Evolutionary conservation across 1,284 basidiomycete genomes (phyloP), one percentile per base, ranked within the genome.

Genomic region (Earliella scabrosa): DNA sequence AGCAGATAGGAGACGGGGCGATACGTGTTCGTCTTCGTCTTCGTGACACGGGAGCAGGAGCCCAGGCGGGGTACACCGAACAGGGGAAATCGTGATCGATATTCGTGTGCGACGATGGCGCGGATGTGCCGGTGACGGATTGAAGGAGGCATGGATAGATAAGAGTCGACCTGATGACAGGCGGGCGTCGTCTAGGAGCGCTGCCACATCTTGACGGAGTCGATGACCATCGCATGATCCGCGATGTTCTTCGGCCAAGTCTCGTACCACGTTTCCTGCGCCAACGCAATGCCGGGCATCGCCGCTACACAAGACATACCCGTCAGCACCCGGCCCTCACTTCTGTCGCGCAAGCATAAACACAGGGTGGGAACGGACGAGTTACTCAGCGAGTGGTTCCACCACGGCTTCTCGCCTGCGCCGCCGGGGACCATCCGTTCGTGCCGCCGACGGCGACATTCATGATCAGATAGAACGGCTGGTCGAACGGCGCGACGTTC

Each of bases 361-460:
- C n/a, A 24, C 9, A 23, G 11, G 39, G 39, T 11, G 39, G 13
- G 29, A 26, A n/a, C n/a, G n/a, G n/a, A 36, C 21, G 18, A 71
- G 81, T 48, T 63, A 83, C 82, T 80, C 51, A 73, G 71, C n/a
- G 85, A 82, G n/a, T 73, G 74, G 66, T 92, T 85, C 38, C 87
- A 69, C 92, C 92, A 94, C 7, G 92, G 92, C 74, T 93, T 94
- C 60, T 80, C 70, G 3, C 82, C 83, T 46, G 82, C 79, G 34
- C 80, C 82, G 58, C 93, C 90, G 0, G 87, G 86, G 93, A 94
- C 88, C 89, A 94, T 4, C 92, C 92, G 61, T 82, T 92, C 16
- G 88, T 92, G 2, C 87, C 83, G 23, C 92, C 92, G 32, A 90
- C 87, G 0, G 87, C 92, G 45, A 93, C 82, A 69, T 90, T 82